Evolutionary conservation across 2,329 filamentous ascomycete genomes (phyloP), one percentile per base, ranked within the genome.

Genomic region (Fusarium neocosmosporiellum): DNA sequence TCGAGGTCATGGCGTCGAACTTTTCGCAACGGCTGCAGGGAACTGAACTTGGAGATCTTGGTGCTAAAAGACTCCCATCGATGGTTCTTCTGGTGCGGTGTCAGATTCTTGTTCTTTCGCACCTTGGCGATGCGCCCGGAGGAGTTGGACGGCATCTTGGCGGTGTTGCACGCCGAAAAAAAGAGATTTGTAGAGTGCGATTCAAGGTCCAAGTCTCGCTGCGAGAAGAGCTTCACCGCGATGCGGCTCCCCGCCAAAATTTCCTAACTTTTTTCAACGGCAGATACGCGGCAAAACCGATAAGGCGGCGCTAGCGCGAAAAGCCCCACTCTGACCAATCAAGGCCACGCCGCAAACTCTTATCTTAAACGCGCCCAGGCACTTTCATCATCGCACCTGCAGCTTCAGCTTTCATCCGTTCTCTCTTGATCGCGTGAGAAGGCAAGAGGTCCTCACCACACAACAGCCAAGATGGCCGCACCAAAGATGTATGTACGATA

Each of bases 11-110:
- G 90, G 81, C 93, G 92, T 83, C 95, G 94, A 77, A 97, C 93
- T 84, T 92, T 92, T 82, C 96, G 94, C 75, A 99, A 89, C 53
- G 96, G 96, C 78, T 99, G 96, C 84, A 99, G 88, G 34, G 90
- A 90, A 83, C 94, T 96, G 79, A 98, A 89, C 82, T 95, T 96
- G 72, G 94, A 90, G 81, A 98, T 94, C 82, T 97, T 96, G 80
- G 92, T 90, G 67, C 92, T 94, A 84, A 98, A 98, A 71, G 94
- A 92, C 84, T 98, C 93, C 90, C 94, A 98, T 80, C 94, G 89
- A 84, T 98, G 94, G 60, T 94, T 93, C 80, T 94, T 95, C 70
- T 92, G 91, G 75, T 95, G 93, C 59, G 87, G 86, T 29, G 94
- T 97, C 73, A 88, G 88, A 70, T 88, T 88, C 80, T 93, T 94